Base-by-base conservation (phyloP, 345 rosid species). In the Mangifera indica region DNA sequence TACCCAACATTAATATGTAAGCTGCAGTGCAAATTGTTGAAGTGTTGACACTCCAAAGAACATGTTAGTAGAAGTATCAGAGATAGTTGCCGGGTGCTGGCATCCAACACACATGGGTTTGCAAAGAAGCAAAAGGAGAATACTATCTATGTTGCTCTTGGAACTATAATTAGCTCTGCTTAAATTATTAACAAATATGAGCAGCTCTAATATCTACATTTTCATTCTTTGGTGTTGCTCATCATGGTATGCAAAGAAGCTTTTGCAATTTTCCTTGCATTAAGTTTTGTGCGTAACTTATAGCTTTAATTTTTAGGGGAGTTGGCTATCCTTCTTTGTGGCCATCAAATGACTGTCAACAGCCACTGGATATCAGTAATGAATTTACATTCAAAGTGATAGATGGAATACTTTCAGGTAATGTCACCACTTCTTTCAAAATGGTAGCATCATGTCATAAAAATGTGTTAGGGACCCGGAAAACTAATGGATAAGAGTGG, bases 341-440 rank as follows among this genome's bases (percentile, higher is more conserved):
- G 96, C 92, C 96, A 20, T 90, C 96, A 24, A 86, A 86, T 74
- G 67, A 80, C 66, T 90, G 92, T 77, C 83, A 73, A 74, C 71
- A 88, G 78, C 96, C 92, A 44, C 92, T 90, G 76, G 96, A 88
- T 64, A 87, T 90, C 78, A 90, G 92, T 71, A 88, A 57, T 61
- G 81, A 88, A 26, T 90, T 88, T 64, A 86, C 96, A 26, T 90
- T 88, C 77, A 79, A 82, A 74, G 83, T 88, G 74, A 82, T 90
- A 72, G 89, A 88, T 73, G 93, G 93, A 60, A 90, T 88, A 80
- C 96, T 90, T 72, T 86, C 89, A 54, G 96, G 96, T 90, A 79
- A 71, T 52, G 12, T 29, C 22, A 61, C 25, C 10, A 13, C 51
- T 60, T 25, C 61, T 63, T 14, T 0, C 20, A 65, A 10, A 59